Evolutionary conservation across 2,329 filamentous ascomycete genomes (phyloP), one percentile per base, ranked within the genome.

Genomic region (Beauveria scarabaeidicola): DNA sequence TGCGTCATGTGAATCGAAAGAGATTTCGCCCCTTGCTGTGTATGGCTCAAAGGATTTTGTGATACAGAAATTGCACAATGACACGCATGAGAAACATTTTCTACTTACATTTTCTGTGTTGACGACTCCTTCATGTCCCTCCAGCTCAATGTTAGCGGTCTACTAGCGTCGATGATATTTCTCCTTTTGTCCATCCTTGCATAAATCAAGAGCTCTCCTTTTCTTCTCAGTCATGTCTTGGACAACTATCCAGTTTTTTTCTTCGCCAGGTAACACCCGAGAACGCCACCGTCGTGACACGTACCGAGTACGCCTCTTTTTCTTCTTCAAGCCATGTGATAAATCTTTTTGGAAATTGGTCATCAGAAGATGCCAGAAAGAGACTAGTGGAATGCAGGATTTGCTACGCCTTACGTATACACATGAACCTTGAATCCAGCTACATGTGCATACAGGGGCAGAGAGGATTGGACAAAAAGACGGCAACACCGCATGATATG

Each of bases 1-100:
- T 19, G 50, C 13, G 43, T 53, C 57, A 59, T 59, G 56, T 52
- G 57, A 47, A 48, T 41, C 10, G 48, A n/a, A 52, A 36, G 19
- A 47, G 50, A 29, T 29, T 53, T 58, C 17, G 1, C 15, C 21
- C 38, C n/a, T 44, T 52, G 25, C n/a, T 44, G 15, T 46, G 17
- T 13, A 19, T 48, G 29, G 52, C 52, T 43, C 25, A 17, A 43
- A 21, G 17, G 15, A 21, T 6, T n/a, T 23, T 36, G 52, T 47
- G 23, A 43, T 38, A 55, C 41, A 38, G 19, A 23, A 15, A 40
- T 8, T 29, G 36, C 21, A 29, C 21, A 25, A 52, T n/a, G 32
- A 36, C 32, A 3, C 29, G 32, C 19, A 19, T 40, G 44, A 38
- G 13, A 19, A 27, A 32, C n/a, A n/a, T 2, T 23, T 36, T 3